phyloP scores from a whole-genome alignment of 148 eudicot species.

The Rhododendron ovatum region DNA sequence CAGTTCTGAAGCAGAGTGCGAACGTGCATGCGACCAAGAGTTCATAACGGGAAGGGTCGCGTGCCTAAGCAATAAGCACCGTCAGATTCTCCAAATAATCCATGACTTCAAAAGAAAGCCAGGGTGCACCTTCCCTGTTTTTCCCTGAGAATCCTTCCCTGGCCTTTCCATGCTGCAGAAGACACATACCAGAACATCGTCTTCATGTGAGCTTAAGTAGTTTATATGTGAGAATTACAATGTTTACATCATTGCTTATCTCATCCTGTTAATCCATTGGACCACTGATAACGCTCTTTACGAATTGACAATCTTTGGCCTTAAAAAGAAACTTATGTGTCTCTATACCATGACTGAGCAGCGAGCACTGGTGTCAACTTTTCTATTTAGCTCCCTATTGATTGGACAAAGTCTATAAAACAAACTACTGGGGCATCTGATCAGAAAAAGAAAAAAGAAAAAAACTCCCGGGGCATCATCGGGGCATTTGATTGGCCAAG shows the following conservation, averaged over 20 bases:
- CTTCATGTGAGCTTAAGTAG: neutral
- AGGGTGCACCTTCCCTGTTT: neutral
- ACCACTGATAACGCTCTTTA: neutral
- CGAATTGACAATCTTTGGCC: neutral
- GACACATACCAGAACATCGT: neutral
- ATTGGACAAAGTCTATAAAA: neutral
- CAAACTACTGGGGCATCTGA: neutral
- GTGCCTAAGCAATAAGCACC: neutral
- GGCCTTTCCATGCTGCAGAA: neutral
- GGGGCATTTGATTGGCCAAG: neutral
- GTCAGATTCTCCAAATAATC: neutral
- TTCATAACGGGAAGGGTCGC: neutral
- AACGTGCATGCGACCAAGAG: neutral
- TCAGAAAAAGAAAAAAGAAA: too few species aligned
- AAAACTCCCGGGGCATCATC: neutral
- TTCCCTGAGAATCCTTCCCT: neutral
- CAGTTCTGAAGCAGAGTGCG: neutral
- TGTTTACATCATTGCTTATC: constrained; percentile 5
- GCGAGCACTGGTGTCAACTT: neutral
- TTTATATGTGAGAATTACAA: neutral
- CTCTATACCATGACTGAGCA: neutral
- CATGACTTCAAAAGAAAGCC: neutral
- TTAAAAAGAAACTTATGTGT: neutral
- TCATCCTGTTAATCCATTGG: neutral
- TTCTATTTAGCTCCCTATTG: neutral